Evolutionary conservation across 1,284 basidiomycete genomes (phyloP).

Genomic region (Phaffia rhodozyma): DNA sequence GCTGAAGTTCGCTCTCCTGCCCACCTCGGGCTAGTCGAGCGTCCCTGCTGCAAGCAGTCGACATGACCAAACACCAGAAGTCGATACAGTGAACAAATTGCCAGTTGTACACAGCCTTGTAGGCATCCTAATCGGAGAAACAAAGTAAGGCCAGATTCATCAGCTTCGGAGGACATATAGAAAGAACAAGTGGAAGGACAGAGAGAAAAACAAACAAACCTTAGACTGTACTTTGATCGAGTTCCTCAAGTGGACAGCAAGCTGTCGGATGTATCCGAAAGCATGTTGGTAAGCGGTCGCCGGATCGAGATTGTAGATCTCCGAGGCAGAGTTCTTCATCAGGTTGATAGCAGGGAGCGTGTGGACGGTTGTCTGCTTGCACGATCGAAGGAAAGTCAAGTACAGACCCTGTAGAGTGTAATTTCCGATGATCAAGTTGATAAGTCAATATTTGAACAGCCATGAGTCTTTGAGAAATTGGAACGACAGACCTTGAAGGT

Average conservation of each 20-base stretch:
- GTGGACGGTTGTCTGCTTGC: constrained; percentile 70
- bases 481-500: constrained; percentile 62
- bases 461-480: constrained; percentile 6
- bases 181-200: constrained; percentile 24
- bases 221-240: constrained; percentile 81
- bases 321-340: constrained; percentile 96
- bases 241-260: constrained; percentile 84
- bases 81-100: constrained; percentile 92
- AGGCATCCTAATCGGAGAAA: constrained; percentile 52
- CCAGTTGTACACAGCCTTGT: constrained; percentile 95
- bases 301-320: constrained; percentile 72
- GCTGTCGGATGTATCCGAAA: constrained; percentile 90
- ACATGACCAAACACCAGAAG: constrained; percentile 90
- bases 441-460: neutral
- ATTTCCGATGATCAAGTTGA: neutral
- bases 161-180: neutral
- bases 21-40: constrained; percentile 42
- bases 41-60: constrained; percentile 57
- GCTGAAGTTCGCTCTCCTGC: constrained; percentile 64
- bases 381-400: constrained; percentile 65
- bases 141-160: neutral
- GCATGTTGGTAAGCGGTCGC: constrained; percentile 79
- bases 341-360: constrained; percentile 87
- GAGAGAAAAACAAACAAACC: constrained; percentile 36
- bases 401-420: constrained; percentile 57